A percentile compares a stretch with the other conserved stretches of the same genome.
phyloP scores from a whole-genome alignment of 495 filamentous ascomycete genomes.

The Neurospora discreta region DNA sequence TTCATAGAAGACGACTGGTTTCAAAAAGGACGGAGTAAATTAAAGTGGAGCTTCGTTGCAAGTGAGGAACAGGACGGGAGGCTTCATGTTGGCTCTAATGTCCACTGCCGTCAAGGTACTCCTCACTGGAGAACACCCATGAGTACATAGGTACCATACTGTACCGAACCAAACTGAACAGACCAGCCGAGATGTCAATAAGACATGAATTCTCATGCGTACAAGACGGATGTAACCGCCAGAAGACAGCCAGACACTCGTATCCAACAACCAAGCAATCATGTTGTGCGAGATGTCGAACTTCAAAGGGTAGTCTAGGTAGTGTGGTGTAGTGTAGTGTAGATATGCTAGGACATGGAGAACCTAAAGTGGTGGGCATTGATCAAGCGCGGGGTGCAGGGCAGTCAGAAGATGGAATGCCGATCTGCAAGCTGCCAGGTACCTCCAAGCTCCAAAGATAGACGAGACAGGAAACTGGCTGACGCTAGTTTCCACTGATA shows the following conservation, averaged over 20 bases:
- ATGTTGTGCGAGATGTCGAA: background rate
- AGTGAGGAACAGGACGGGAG: background rate
- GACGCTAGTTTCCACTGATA: background rate
- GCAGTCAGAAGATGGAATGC: background rate
- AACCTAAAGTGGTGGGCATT: background rate
- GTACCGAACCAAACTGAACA: background rate
- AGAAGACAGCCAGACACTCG: background rate
- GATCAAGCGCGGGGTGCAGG: background rate
- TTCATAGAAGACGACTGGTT: background rate
- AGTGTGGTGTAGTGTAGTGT: no score
- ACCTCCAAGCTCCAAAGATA: background rate
- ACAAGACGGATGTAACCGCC: background rate
- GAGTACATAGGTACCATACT: no score
- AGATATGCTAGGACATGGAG: background rate
- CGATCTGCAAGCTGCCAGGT: background rate
- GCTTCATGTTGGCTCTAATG: background rate
- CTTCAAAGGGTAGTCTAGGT: background rate
- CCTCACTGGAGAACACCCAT: background rate
- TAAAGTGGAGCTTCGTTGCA: background rate
- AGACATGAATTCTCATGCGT: background rate
- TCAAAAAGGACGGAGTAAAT: background rate
- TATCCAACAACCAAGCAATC: background rate
- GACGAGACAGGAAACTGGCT: background rate
- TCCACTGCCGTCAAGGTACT: background rate
- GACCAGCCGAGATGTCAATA: background rate